These are phyloP conservation scores for Streptanthus diversifolius DNA, from an alignment of 345 rosid genomes.

Conservation along the genomic window DNA sequence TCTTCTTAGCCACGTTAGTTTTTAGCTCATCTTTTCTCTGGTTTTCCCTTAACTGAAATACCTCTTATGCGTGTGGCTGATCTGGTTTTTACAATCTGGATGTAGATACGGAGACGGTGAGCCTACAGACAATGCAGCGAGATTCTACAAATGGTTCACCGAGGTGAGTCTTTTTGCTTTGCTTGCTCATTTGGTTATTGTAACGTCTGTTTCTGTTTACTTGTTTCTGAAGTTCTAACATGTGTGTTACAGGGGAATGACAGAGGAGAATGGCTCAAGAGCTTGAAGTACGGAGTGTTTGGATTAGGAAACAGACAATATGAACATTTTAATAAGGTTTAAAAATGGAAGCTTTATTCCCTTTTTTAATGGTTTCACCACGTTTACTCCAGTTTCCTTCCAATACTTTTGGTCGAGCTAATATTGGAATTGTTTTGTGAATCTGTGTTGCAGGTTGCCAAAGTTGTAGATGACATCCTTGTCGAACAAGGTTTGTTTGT, in stretches of 20 bases:
- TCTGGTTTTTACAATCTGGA: slow-evolving; percentile 1
- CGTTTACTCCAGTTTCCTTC: background rate
- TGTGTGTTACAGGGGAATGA: slow-evolving; percentile 57
- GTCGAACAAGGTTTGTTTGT: slow-evolving; percentile 65
- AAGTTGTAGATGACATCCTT: slow-evolving; percentile 70
- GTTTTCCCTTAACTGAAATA: background rate
- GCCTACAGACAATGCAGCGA: slow-evolving; percentile 98
- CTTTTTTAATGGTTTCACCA: background rate
- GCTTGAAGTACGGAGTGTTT: slow-evolving; percentile 78
- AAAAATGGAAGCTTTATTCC: background rate
- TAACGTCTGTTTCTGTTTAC: slow-evolving; percentile 12
- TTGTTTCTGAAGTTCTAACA: slow-evolving; percentile 18
- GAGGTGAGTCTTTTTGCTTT: slow-evolving; percentile 51
- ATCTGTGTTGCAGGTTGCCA: slow-evolving; percentile 57
- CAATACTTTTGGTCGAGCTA: background rate
- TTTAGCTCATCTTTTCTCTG: background rate
- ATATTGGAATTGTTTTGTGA: background rate
- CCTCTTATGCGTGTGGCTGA: background rate
- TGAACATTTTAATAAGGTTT: slow-evolving; percentile 94
- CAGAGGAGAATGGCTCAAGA: slow-evolving; percentile 65
- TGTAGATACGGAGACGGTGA: slow-evolving; percentile 98
- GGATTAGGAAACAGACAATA: slow-evolving; percentile 96
- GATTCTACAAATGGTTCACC: slow-evolving; percentile 95
- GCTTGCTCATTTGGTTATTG: background rate
- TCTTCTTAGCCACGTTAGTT: slow-evolving; percentile 94